Evolutionary conservation across 208 protist genomes (phyloP).

Genomic region (Kentomonas sorsogonicus): DNA sequence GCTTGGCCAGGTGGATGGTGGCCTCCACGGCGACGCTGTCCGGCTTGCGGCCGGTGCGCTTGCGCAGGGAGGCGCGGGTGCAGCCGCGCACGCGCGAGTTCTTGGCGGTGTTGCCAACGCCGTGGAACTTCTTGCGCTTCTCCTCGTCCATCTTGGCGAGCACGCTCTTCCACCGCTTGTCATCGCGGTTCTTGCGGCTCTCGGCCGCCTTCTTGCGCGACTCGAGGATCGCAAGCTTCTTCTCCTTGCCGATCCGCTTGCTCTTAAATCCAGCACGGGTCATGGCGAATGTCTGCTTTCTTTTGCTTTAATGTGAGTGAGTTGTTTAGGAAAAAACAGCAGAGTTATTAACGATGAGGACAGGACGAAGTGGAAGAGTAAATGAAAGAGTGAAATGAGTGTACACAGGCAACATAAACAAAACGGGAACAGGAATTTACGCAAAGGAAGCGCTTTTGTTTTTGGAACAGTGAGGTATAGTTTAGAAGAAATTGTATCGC

Average conservation of each 20-base stretch:
- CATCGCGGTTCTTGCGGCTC: slow-evolving; percentile 78
- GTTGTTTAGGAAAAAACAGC: too few relatives aligned
- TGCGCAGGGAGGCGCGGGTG: slow-evolving; percentile 77
- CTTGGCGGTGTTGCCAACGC: slow-evolving; percentile 82
- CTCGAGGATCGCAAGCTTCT: slow-evolving; percentile 72
- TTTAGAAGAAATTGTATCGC: too few relatives aligned
- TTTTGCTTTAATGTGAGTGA: too few relatives aligned
- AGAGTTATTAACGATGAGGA: neutral
- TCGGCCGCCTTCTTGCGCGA: slow-evolving; percentile 62
- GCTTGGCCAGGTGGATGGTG: slow-evolving; percentile 97
- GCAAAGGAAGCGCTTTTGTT: too few relatives aligned
- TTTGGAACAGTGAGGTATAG: too few relatives aligned
- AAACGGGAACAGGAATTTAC: too few relatives aligned
- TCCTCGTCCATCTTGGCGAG: slow-evolving; percentile 82
- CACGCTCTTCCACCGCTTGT: slow-evolving; percentile 86
- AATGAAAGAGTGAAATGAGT: neutral
- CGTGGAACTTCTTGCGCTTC: slow-evolving; percentile 81
- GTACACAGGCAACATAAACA: too few relatives aligned
- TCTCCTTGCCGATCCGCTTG: too few relatives aligned
- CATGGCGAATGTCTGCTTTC: too few relatives aligned
- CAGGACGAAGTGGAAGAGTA: neutral
- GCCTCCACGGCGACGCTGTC: slow-evolving; percentile 92
- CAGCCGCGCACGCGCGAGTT: slow-evolving; percentile 79
- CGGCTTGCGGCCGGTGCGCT: slow-evolving; percentile 78
- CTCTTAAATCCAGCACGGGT: too few relatives aligned